Evolutionary conservation across 345 rosid genomes (phyloP), one percentile per base, ranked within the genome.

Genomic region (Odontarrhena argentea): DNA sequence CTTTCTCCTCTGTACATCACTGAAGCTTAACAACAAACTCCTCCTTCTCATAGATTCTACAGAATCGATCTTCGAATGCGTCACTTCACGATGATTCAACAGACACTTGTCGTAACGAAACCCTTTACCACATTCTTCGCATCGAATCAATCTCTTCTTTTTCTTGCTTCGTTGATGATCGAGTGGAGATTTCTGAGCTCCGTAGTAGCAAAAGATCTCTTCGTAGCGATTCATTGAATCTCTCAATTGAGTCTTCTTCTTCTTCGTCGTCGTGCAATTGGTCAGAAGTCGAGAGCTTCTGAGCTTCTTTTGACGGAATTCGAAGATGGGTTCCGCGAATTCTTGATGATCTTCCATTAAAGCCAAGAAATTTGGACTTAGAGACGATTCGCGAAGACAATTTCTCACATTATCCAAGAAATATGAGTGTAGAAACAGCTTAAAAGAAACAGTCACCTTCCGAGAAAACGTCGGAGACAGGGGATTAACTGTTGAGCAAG

Each of bases 171-270:
- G 51, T 68, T 65, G 30, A 47, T 9, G 13, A 60, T 42, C 3
- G 82, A 75, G 49, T 83, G 82, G 78, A 73, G 84, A 79, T 80
- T 79, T 88, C 78, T 74, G 77, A 80, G 87, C 51, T 37, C 66
- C 78, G 50, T 85, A 80, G 47, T 69, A 57, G 75, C 70, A 55
- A 62, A 44, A 67, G 67, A 73, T 61, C 63, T 45, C 54, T 71
- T 56, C 10, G 46, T 22, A 42, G 15, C 11, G 44, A 50, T 71
- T 54, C 63, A 24, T 32, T 42, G 54, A 42, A 25, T 8, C 67
- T 55, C 65, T 59, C 50, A 51, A 75, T 15, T 68, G 13, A 55
- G 4, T 56, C 61, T 56, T 38, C 46, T 22, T 56, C 22, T 1
- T 10, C 3, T 46, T 56, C 61, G 22, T 24, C 47, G 12, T 56